Evolutionary conservation across 352 stramenopile genomes (phyloP), one percentile per base, ranked within the genome.

Genomic region (Globisporangium paroecandrum): DNA sequence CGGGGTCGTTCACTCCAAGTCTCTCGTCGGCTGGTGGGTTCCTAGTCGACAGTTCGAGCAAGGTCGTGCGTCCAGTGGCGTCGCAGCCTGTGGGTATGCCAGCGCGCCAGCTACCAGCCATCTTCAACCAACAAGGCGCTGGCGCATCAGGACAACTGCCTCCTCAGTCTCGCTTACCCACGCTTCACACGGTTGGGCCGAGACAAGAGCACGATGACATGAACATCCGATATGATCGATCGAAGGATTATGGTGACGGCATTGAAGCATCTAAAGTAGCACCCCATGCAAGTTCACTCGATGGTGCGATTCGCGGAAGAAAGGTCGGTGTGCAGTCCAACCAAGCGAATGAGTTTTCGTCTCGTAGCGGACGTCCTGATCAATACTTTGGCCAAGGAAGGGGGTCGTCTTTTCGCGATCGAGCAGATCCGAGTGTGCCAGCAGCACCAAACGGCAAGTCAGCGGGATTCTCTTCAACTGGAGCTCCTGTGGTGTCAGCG

Each of bases 151-250:
- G 43, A 22, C 36, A 49, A 3, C 46, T 56, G 27, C 24, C 56
- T 27, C 27, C 64, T 36, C 63, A 61, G 18, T 49, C 64, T 64
- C 55, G 29, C 9, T 63, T 69, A 34, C 56, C 64, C 34, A 64
- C 29, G 43, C 64, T 69, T 64, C 55, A 64, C 43, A 51, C 43
- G 9, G 27, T 59, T 36, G 56, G 43, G 13, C 4, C 64, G 46
- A 47, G 56, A 64, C 56, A 55, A 9, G 41, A 69, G 10, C 46
- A 58, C 29, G 64, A 69, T 34, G 55, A 63, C 22, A 38, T 58
- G 22, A 13, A 46, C 13, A n/a, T 25, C 22, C 47, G 43, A 41
- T 49, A 63, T n/a, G 47, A 63, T 25, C 57, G 22, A 29, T 20
- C 29, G 43, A 69, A 46, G 20, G 38, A 59, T 18, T 69, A 64